Evolutionary conservation across 1,284 basidiomycete genomes (phyloP), one percentile per base, ranked within the genome.

Genomic region (Moniliophthora roreri): DNA sequence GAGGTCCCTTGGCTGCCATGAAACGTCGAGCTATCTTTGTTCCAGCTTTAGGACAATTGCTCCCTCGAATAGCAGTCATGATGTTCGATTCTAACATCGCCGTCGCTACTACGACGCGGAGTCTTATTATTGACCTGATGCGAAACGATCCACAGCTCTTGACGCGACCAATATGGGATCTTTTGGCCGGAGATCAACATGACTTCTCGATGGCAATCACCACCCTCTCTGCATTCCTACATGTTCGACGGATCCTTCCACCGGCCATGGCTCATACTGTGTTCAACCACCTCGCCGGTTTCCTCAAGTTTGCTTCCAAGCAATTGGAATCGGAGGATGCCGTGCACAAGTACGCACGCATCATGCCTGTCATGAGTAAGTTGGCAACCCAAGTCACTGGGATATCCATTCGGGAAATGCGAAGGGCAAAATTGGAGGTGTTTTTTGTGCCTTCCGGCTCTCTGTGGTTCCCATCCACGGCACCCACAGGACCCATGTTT

Each of bases 281-380:
- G 2, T 80, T 91, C 68, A 91, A 90, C 62, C 78, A 85, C 58
- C 65, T 91, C 4, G 78, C 84, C 6, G 89, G 90, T 1, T 86
- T 83, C 57, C 66, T 92, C 57, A 91, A 89, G 63, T 71, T 75
- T 41, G 61, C 74, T 8, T 68, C 83, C n/a, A 77, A 80, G 20
- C 73, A 80, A 48, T 57, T 66, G 1, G 77, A 79, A 2, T 63
- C 67, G 7, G 59, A 64, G 3, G 71, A 81, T 42, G 64, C 79
- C 7, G 64, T 84, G 2, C 69, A 73, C 45, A 75, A 77, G 46
- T 88, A 85, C 63, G 80, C 82, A 2, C 71, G 76, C 32, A 71
- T 76, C 5, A 67, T 86, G 5, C 80, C 86, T 0, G 69, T 85
- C 7, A 69, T 91, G 34, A 74, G 86, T 0, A 76, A 76, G 21